A percentile compares a stretch with the other conserved stretches of the same genome.
These are phyloP conservation scores for Neoboletus magnificus DNA, from an alignment of 768 basidiomycete genomes.

Conservation along the genomic window DNA sequence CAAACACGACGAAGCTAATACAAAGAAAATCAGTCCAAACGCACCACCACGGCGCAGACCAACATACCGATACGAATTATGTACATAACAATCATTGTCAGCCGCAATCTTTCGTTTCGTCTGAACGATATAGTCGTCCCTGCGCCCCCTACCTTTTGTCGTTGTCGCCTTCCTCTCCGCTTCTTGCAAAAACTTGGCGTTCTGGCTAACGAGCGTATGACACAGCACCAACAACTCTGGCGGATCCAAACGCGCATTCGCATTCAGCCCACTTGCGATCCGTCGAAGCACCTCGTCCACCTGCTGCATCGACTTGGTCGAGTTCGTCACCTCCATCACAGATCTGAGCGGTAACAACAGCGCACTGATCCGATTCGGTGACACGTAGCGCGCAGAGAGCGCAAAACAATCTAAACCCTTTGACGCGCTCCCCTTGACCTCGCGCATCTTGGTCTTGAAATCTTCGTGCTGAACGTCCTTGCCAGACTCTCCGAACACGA, in stretches of 20 bases:
- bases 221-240: slow-evolving; percentile 76
- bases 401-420: slow-evolving; percentile 85
- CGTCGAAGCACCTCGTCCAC: slow-evolving; percentile 88
- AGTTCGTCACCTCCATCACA: slow-evolving; percentile 84
- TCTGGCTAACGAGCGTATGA: slow-evolving; percentile 87
- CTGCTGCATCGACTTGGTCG: slow-evolving; percentile 71
- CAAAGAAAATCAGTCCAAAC: background rate
- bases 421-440: slow-evolving; percentile 81
- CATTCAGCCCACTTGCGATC: slow-evolving; percentile 79
- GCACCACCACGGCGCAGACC: background rate
- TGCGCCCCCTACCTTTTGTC: slow-evolving; percentile 31
- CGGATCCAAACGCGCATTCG: slow-evolving; percentile 69
- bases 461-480: slow-evolving; percentile 85
- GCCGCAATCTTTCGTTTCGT: slow-evolving; percentile 59
- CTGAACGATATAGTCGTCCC: slow-evolving; percentile 69
- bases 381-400: slow-evolving; percentile 73
- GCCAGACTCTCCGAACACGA: slow-evolving; percentile 91
- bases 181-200: slow-evolving; percentile 80
- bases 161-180: slow-evolving; percentile 37
- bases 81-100: slow-evolving; percentile 68
- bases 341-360: slow-evolving; percentile 76
- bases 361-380: slow-evolving; percentile 70
- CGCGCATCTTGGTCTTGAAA: slow-evolving; percentile 92
- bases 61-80: slow-evolving; percentile 82
- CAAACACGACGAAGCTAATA: slow-evolving; percentile 81